Base-by-base conservation (phyloP, 176 grass and related monocot genomes). In the Hsuehochloa calcarea region DNA sequence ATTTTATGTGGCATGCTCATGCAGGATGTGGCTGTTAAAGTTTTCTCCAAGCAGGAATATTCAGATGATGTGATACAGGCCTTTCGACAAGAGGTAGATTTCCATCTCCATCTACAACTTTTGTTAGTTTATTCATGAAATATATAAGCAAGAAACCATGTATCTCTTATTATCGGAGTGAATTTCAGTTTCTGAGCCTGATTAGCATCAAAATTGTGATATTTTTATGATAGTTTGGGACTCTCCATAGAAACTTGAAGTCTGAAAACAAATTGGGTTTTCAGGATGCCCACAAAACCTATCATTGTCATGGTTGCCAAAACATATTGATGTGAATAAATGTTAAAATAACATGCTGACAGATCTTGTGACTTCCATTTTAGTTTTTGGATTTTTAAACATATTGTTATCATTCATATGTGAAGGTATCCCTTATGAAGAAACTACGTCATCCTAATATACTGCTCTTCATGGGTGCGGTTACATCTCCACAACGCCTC, bases 381-480 rank as follows among this genome's bases (percentile, higher is more conserved):
- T 22, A 79, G 72, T 64, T n/a, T 54, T 52, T 50, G 6, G 5
- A 15, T 40, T 77, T 51, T 65, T 90, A 37, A 65, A 65, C 50
- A 7, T 65, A 47, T 63, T 88, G 19, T 38, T 26, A 65, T 81
- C 41, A 43, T 82, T 83, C 64, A 70, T 83, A 46, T 83, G n/a
- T 80, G 68, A 80, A 99, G 97, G 97, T 99, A 87, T 99, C 88
- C n/a, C 89, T 99, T 65, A 99, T 99, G 97, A 99, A 99, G 90
- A 99, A 93, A 81, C 54, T 99, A 79, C 87, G 93, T 5, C 97
- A 99, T 94, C 97, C 97, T 74, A 94, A 99, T 80, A 99, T 92
- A 94, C 61, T 99, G 38, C 93, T 99, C 29, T 99, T 96, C 82
- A 99, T 99, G 97, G 97, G 97, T 76, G 97, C 93, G 19, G 93